Evolutionary conservation across 1,139 yeast genomes (phyloP).

Genomic region (Nakaseomyces nivariensis): DNA sequence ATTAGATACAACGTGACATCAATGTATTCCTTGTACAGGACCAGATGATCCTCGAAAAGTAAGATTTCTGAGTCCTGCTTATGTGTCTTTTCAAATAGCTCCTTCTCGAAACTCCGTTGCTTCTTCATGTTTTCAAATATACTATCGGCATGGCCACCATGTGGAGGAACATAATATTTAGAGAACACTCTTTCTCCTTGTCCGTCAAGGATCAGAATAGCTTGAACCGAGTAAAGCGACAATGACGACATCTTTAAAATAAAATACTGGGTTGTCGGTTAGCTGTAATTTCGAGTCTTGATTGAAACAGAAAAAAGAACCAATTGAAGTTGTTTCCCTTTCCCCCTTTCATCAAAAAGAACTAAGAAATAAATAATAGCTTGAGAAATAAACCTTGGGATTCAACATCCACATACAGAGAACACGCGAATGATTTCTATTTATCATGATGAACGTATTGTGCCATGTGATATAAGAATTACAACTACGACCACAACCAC

Average conservation of each 20-base stretch:
- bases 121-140: conserved; percentile 34
- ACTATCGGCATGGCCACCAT: conserved; percentile 25
- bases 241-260: conserved; percentile 15
- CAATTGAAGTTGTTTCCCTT: no score
- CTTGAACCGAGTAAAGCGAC: conserved; percentile 69
- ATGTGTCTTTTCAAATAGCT: conserved; percentile 61
- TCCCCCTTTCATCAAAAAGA: no score
- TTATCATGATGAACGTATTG: no score
- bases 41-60: conserved; percentile 66
- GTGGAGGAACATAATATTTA: conserved; percentile 72
- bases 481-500: no score
- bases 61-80: conserved; percentile 75
- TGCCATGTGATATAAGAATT: no score
- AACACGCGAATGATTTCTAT: no score
- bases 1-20: conserved; percentile 66
- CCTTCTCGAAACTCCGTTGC: conserved; percentile 69
- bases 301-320: no score
- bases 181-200: conserved; percentile 75
- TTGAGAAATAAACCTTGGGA: no score
- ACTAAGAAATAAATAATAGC: no score
- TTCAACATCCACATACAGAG: no score
- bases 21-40: conserved; percentile 71
- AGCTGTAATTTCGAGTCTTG: no score
- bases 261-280: no score
- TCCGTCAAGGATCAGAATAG: conserved; percentile 68